Evolutionary conservation across 345 rosid species (phyloP).

Genomic region (Camelina neglecta): DNA sequence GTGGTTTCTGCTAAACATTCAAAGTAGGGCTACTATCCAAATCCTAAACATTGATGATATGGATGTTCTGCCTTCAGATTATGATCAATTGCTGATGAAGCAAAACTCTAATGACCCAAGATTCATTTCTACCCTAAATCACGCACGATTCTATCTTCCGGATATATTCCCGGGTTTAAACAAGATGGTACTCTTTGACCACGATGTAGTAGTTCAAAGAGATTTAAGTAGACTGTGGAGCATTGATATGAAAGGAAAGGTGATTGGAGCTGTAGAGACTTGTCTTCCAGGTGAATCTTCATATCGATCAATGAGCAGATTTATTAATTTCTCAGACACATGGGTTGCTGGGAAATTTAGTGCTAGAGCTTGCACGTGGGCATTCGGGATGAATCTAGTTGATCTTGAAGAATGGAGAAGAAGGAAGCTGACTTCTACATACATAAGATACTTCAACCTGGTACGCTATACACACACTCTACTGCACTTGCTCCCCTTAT

Average conservation of each 20-base stretch:
- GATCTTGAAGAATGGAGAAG: slow-evolving; percentile 85
- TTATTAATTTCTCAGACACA: slow-evolving; percentile 73
- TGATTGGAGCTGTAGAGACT: slow-evolving; percentile 88
- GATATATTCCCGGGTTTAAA: slow-evolving; percentile 74
- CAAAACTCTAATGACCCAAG: slow-evolving; percentile 67
- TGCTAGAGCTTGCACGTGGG: slow-evolving; percentile 87
- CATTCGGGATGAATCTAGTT: slow-evolving; percentile 91
- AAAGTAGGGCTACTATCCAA: slow-evolving; percentile 64
- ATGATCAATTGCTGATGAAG: slow-evolving; percentile 56
- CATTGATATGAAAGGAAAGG: slow-evolving; percentile 78
- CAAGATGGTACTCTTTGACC: slow-evolving; percentile 81
- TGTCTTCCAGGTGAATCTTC: slow-evolving; percentile 68
- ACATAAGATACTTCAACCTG: slow-evolving; percentile 66
- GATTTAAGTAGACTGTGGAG: slow-evolving; percentile 76
- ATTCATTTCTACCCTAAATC: slow-evolving; percentile 72
- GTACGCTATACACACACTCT: slow-evolving; percentile 49
- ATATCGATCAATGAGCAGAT: slow-evolving; percentile 61
- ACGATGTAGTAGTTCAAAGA: slow-evolving; percentile 91
- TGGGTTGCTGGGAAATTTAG: slow-evolving; percentile 61
- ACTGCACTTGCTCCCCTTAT: slow-evolving; percentile 12
- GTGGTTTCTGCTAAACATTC: slow-evolving; percentile 85
- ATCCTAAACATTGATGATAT: slow-evolving; percentile 70
- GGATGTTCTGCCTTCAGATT: slow-evolving; percentile 62
- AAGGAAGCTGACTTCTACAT: slow-evolving; percentile 58
- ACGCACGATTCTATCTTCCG: slow-evolving; percentile 87